These are phyloP conservation scores for Ophiostoma tasmaniense DNA, from an alignment of 2,329 filamentous ascomycete genomes.

Conservation along the genomic window DNA sequence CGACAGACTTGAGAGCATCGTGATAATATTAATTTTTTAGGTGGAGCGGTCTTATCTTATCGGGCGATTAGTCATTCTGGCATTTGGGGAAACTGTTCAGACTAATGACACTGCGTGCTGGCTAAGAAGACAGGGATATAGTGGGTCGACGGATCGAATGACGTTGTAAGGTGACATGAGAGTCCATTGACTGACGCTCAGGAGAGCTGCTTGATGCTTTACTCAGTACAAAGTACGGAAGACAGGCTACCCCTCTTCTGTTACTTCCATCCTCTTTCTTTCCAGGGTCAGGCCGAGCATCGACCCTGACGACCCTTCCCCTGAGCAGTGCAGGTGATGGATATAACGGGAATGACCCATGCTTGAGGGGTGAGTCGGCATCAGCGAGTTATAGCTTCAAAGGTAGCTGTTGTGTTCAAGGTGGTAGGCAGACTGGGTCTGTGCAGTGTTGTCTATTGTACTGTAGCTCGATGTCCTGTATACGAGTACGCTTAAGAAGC, in stretches of 20 bases:
- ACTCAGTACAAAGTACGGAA: neutral
- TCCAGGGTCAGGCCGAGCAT: neutral
- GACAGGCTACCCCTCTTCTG: neutral
- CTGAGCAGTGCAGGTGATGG: neutral
- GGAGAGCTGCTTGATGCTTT: neutral
- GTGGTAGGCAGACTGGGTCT: neutral
- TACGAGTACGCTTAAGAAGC: neutral
- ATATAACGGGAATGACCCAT: neutral
- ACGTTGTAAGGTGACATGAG: slow-evolving; percentile 7
- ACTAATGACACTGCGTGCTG: neutral
- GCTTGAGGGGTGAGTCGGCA: neutral
- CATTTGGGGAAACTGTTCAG: neutral
- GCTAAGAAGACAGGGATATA: neutral
- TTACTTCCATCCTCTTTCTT: neutral
- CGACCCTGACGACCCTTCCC: neutral
- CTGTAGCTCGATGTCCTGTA: neutral
- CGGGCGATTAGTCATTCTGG: slow-evolving; percentile 7
- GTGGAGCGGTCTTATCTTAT: slow-evolving; percentile 1
- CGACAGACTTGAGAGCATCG: neutral
- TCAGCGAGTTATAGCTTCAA: neutral
- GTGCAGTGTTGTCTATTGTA: neutral
- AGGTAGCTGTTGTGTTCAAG: neutral
- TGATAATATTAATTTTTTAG: slow-evolving; percentile 4
- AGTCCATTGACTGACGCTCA: slow-evolving; percentile 3
- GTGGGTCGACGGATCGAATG: neutral